Base-by-base conservation (phyloP, 2,329 filamentous ascomycete species). In the Aspergillus terreus region DNA sequence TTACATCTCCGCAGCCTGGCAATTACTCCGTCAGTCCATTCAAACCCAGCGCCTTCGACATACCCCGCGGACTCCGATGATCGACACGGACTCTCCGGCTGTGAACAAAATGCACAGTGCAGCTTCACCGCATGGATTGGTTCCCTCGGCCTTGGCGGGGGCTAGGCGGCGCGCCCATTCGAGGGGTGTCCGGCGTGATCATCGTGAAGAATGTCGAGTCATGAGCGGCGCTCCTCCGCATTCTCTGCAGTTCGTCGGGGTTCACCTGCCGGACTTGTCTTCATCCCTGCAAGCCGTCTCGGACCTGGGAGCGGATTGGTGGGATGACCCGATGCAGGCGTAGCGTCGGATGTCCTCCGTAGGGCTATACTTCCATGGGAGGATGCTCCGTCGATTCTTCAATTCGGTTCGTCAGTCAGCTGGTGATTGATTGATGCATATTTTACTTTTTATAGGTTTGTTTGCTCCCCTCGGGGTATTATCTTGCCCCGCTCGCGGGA, bases 41-140 rank as follows among this genome's bases (percentile, higher is more conserved):
- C 27, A 30, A 7, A 4, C 3, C 10, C 27, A 10, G 7, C 27
- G 6, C 7, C 7, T 30, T 7, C 35, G 15, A 9, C 14, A 40
- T 27, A 36, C 43, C 45, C 43, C 49, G 32, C 42, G 23, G 38
- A n/a, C 33, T 44, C 40, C 40, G 40, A 42, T 42, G 40, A 38
- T 38, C 35, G 35, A 38, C 35, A 38, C 35, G 35, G 35, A 14
- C 14, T 30, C 27, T 30, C 27, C 27, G 27, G 27, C 27, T 11
- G 7, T 38, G 35, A 38, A n/a, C 35, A 17, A 38, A n/a, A n/a
- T n/a, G 4, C 35, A 15, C 35, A 10, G 3, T 15, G 12, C 12
- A 38, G 35, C 35, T 12, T 38, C 14, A 38, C 14, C 35, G 15
- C 35, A 12, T n/a, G 15, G 15, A 38, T 38, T 38, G 35, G 35